These are phyloP conservation scores for Hibiscus syriacus DNA, from an alignment of 345 rosid species.

Conservation along the genomic window DNA sequence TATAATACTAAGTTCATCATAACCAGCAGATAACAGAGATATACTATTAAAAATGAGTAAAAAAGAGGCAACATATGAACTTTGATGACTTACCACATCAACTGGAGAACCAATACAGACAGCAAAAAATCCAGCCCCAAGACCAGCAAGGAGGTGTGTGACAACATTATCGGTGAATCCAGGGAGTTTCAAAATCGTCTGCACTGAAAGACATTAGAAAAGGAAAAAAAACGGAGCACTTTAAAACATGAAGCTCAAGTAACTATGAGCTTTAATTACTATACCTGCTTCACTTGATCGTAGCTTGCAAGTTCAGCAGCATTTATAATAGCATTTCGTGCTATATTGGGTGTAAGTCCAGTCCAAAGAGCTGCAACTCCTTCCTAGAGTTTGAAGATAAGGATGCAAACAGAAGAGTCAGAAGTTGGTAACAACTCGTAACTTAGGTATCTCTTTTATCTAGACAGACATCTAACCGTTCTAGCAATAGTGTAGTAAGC, in stretches of 20 bases:
- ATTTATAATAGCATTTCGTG: slow-evolving; percentile 91
- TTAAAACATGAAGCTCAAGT: slow-evolving; percentile 5
- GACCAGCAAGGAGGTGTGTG: slow-evolving; percentile 88
- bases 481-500: slow-evolving; percentile 90
- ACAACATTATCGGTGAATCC: slow-evolving; percentile 89
- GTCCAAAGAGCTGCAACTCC: slow-evolving; percentile 94
- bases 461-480: slow-evolving; percentile 48
- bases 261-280: neutral
- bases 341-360: slow-evolving; percentile 89
- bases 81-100: slow-evolving; percentile 71
- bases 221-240: neutral
- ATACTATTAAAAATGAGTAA: neutral
- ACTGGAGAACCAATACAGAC: slow-evolving; percentile 99
- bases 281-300: slow-evolving; percentile 94
- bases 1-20: slow-evolving; percentile 1
- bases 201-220: slow-evolving; percentile 26
- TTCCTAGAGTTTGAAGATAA: slow-evolving; percentile 51
- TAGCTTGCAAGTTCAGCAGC: slow-evolving; percentile 98
- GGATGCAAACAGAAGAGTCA: slow-evolving; percentile 12
- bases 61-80: slow-evolving; percentile 6
- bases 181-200: slow-evolving; percentile 90
- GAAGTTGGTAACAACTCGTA: slow-evolving; percentile 1
- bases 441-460: slow-evolving; percentile 10
- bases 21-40: slow-evolving; percentile 1
- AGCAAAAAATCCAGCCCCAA: slow-evolving; percentile 96